Conservation (phyloP, 2,329 filamentous ascomycete species). For the Claviceps fusiformis region DNA sequence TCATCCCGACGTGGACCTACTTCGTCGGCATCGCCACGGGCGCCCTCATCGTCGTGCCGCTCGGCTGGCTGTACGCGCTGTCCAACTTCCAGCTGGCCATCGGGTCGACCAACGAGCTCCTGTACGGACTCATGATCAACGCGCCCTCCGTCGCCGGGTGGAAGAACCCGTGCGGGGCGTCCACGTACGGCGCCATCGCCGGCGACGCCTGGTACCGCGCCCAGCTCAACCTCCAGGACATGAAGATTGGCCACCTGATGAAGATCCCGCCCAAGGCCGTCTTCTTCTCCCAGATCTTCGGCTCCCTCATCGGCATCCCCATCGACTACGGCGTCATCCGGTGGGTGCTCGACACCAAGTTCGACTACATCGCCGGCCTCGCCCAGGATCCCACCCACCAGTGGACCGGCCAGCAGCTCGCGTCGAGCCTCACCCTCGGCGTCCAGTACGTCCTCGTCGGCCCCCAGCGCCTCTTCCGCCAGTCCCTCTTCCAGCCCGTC, state of each 20-base stretch:
- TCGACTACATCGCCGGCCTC: conserved; percentile 37
- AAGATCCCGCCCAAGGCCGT: conserved; percentile 44
- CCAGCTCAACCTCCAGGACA: conserved; percentile 45
- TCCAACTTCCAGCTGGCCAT: conserved; percentile 41
- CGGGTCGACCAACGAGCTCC: conserved; percentile 44
- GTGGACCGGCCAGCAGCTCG: conserved; percentile 45
- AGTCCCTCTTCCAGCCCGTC: conserved; percentile 32
- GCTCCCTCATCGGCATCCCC: conserved; percentile 42
- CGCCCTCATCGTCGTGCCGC: conserved; percentile 39
- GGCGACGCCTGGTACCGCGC: conserved; percentile 49
- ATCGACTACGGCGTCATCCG: conserved; percentile 48
- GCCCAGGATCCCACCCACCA: conserved; percentile 41
- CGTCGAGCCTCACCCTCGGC: conserved; percentile 36
- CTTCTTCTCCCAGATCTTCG: conserved; percentile 49
- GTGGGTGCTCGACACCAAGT: conserved; percentile 45
- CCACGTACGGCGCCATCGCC: conserved; percentile 43
- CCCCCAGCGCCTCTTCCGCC: conserved; percentile 33
- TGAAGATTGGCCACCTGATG: conserved; percentile 53
- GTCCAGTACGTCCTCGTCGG: conserved; percentile 48
- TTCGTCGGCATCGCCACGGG: conserved; percentile 43
- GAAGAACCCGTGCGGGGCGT: conserved; percentile 44
- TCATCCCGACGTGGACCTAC: conserved; percentile 46
- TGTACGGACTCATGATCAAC: conserved; percentile 47
- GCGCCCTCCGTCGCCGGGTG: conserved; percentile 25
- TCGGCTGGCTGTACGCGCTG: conserved; percentile 46